Evolutionary conservation across 169 alveolate species (phyloP).

Genomic region (Amoebophrya sp.): DNA sequence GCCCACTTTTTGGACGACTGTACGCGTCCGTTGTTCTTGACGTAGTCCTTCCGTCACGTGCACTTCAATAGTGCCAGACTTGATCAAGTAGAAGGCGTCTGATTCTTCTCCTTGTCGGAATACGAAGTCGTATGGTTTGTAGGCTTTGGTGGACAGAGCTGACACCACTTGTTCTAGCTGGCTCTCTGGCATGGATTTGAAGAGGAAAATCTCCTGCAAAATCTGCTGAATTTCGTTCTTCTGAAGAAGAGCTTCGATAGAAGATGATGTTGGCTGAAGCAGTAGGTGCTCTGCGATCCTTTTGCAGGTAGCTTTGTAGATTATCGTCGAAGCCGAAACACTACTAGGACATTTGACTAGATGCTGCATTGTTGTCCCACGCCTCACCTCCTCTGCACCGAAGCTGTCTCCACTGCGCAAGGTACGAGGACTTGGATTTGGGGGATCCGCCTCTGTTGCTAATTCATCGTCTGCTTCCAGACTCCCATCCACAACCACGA

Average conservation of each 20-base stretch:
- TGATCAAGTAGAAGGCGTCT: constrained; percentile 54
- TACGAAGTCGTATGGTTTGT: neutral
- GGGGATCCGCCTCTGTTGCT: too few species aligned
- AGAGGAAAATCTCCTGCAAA: constrained; percentile 18
- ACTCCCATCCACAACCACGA: too few species aligned
- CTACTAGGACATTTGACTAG: too few species aligned
- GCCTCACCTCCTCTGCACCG: too few species aligned
- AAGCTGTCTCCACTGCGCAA: too few species aligned
- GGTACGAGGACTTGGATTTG: too few species aligned
- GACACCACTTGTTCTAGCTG: constrained; percentile 30
- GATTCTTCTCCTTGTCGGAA: constrained; percentile 54
- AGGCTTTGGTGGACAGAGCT: neutral
- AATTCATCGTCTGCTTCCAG: too few species aligned
- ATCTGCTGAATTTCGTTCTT: neutral
- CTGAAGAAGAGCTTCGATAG: neutral
- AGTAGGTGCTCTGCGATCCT: too few species aligned
- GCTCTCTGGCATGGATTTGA: constrained; percentile 25
- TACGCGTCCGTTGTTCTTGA: neutral
- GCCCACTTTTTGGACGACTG: neutral
- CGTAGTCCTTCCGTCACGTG: neutral
- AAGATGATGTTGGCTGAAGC: too few species aligned
- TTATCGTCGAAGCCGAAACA: too few species aligned
- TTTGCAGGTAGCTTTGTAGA: too few species aligned
- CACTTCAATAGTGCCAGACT: constrained; percentile 45
- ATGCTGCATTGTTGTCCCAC: too few species aligned